Base-by-base conservation (phyloP, 192 early-diverging fungal genomes). In the Martensiomyces pterosporus region DNA sequence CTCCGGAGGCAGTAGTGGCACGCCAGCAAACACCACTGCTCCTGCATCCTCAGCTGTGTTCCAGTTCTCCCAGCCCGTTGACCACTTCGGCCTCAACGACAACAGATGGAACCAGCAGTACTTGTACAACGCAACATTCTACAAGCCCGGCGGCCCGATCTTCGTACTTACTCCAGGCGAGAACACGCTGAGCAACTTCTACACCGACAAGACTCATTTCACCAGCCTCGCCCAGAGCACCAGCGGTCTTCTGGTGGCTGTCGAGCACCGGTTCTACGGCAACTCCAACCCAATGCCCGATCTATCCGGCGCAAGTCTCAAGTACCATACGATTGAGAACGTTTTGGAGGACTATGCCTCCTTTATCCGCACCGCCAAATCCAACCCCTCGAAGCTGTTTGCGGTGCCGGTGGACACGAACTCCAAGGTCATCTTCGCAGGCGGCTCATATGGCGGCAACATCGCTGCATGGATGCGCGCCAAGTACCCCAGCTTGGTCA, bases 401-500 rank as follows among this genome's bases (percentile, higher is more conserved):
- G 48, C 40, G 0, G n/a, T 48, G 9, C 26, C 55, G 0, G 49
- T 65, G 2, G 29, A 7, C 4, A 18, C 46, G 9, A 42, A 62
- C 21, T 58, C 79, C n/a, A 69, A 63, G 24, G 85, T 84, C 68
- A 80, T 88, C 16, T 72, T 82, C 10, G 68, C 79, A 9, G 88
- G 88, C 21, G 86, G 85, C 43, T 85, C 82, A 2, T 90, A 90
- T 57, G 56, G 79, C 14, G 88, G 85, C 0, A 84, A 78, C 43
- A 33, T 90, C 2, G 85, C 88, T 7, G 86, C 86, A 0, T 90
- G 88, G 88, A 80, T 84, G 62, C 76, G 84, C 9, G 56, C 75
- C 39, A 69, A 76, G 47, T 83, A 82, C 39, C 84, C 82, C 0
- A 51, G 76, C 8, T 59, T 86, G n/a, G 69, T 86, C 17, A 74